Conservation (phyloP, 371 early-diverging fungal genomes). For the Mucor racemosus region DNA sequence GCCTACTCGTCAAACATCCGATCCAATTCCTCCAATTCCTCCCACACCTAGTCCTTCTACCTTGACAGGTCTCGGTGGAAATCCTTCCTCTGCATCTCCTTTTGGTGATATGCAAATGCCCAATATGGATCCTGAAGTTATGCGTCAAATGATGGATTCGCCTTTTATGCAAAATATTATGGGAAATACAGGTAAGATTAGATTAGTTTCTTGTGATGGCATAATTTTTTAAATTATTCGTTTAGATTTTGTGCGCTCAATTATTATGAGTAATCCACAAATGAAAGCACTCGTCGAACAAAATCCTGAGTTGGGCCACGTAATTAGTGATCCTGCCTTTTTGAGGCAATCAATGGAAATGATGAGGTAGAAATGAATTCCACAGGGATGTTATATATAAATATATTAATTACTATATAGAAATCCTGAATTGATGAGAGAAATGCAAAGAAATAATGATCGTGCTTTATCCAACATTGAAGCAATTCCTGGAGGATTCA, state of each 20-base stretch:
- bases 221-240: too few species aligned
- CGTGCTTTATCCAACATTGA: constrained; percentile 88
- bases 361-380: constrained; percentile 40
- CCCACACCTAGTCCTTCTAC: constrained; percentile 27
- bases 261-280: constrained; percentile 78
- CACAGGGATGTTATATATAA: too few species aligned
- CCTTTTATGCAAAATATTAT: constrained; percentile 55
- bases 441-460: constrained; percentile 85
- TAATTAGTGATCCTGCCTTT: constrained; percentile 79
- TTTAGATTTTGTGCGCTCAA: constrained; percentile 67
- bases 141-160: constrained; percentile 59
- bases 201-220: neutral
- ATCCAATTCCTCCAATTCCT: constrained; percentile 29
- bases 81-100: constrained; percentile 13
- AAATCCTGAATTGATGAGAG: constrained; percentile 83
- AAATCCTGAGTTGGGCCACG: constrained; percentile 80
- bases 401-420: constrained; percentile 23
- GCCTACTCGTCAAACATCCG: neutral
- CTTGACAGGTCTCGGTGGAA: constrained; percentile 24
- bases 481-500: constrained; percentile 83
- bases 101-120: constrained; percentile 37
- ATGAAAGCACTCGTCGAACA: constrained; percentile 69
- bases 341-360: constrained; percentile 71
- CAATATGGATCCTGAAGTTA: constrained; percentile 50
- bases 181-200: constrained; percentile 43